phyloP scores from a whole-genome alignment of 768 basidiomycete species.

The Podaxis sp. region DNA sequence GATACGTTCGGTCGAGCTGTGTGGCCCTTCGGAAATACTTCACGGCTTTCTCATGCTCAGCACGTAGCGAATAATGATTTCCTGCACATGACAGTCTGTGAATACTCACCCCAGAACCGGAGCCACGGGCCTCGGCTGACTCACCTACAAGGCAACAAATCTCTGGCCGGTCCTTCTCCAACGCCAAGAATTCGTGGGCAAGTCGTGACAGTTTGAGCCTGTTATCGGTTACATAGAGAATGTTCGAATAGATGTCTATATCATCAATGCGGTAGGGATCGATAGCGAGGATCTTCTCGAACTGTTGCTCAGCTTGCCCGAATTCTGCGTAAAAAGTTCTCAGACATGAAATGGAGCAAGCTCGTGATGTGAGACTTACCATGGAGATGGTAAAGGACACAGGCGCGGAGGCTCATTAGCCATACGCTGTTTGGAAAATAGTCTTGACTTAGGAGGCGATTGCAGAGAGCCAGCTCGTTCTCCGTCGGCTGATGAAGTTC shows the following conservation, averaged over 20 bases:
- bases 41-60: constrained; percentile 94
- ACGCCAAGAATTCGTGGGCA: constrained; percentile 85
- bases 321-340: constrained; percentile 59
- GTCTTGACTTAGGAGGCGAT: constrained; percentile 66
- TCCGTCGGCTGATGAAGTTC: constrained; percentile 90
- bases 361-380: constrained; percentile 48
- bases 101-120: not conserved
- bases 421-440: constrained; percentile 83
- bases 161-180: constrained; percentile 94
- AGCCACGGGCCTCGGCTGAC: constrained; percentile 25
- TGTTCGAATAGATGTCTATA: constrained; percentile 95
- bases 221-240: constrained; percentile 93
- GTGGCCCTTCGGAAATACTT: constrained; percentile 93
- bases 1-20: constrained; percentile 91
- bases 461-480: constrained; percentile 77
- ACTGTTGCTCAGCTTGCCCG: constrained; percentile 79
- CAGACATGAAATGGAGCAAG: constrained; percentile 12
- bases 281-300: constrained; percentile 73
- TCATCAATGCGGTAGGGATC: constrained; percentile 94
- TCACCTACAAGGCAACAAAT: constrained; percentile 93
- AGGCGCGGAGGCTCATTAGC: constrained; percentile 83
- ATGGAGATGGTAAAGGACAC: constrained; percentile 87
- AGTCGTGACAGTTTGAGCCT: constrained; percentile 84
- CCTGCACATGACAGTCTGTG: constrained; percentile 46
- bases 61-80: constrained; percentile 94